A percentile compares a stretch with the other conserved stretches of the same genome.
phyloP scores from a whole-genome alignment of 352 stramenopile genomes.

The Pythium aphanidermatum region DNA sequence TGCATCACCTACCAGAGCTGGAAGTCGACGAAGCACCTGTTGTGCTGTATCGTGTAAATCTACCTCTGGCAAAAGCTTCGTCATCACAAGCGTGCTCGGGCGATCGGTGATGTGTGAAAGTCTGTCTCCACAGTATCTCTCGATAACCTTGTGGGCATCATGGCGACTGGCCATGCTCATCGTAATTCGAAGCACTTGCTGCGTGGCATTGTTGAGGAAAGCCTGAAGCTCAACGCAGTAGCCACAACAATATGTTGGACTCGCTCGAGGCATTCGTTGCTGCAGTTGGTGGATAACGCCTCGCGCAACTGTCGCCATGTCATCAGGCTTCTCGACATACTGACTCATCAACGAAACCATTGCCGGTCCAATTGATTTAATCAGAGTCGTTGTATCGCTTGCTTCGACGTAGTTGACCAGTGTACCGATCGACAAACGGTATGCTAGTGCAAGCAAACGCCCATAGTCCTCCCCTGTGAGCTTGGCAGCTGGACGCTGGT shows the following conservation, averaged over 20 bases:
- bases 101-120: slow-evolving; percentile 10
- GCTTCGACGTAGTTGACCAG: no score
- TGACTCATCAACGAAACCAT: slow-evolving; percentile 1
- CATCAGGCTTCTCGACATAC: neutral
- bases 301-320: neutral
- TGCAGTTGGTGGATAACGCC: slow-evolving; percentile 2
- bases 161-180: slow-evolving; percentile 8
- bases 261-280: neutral
- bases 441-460: no score
- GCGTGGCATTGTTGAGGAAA: slow-evolving; percentile 4
- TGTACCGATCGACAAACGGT: no score
- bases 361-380: slow-evolving; percentile 1
- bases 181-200: slow-evolving; percentile 4
- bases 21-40: slow-evolving; percentile 1
- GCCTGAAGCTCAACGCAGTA: slow-evolving; percentile 11
- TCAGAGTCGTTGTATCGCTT: no score
- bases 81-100: slow-evolving; percentile 12
- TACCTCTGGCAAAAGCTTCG: slow-evolving; percentile 5
- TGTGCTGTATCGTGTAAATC: slow-evolving; percentile 9
- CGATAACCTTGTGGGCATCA: slow-evolving; percentile 14
- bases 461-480: no score
- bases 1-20: neutral
- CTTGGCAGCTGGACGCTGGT: no score
- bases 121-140: slow-evolving; percentile 3
- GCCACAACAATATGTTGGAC: slow-evolving; percentile 6